phyloP scores from a whole-genome alignment of 2,329 filamentous ascomycete genomes.

The Colletotrichum karsti region DNA sequence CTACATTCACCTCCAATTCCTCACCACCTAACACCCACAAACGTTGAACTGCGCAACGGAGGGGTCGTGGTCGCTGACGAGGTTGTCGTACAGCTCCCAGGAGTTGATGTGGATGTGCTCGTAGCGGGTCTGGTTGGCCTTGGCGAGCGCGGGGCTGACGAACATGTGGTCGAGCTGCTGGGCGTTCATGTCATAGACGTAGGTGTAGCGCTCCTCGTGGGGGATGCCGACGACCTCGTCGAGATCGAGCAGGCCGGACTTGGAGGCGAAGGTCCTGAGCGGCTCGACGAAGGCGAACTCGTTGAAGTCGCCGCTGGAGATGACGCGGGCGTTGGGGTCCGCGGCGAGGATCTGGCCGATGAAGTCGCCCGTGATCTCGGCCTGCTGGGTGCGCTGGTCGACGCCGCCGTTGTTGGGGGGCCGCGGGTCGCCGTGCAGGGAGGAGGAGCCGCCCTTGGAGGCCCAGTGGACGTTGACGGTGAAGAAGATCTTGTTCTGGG shows the following conservation, averaged over 20 bases:
- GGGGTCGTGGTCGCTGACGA: slow-evolving; percentile 75
- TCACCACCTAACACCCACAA: slow-evolving; percentile 48
- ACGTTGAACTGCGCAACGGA: slow-evolving; percentile 70
- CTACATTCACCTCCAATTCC: neutral
- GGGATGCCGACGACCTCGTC: slow-evolving; percentile 65
- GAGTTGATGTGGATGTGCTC: slow-evolving; percentile 79
- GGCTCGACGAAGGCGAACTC: slow-evolving; percentile 73
- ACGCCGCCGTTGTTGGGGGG: slow-evolving; percentile 74
- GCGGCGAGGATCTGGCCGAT: slow-evolving; percentile 63
- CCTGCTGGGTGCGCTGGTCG: slow-evolving; percentile 63
- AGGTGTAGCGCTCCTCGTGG: slow-evolving; percentile 72
- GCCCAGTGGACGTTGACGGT: slow-evolving; percentile 77
- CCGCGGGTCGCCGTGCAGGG: slow-evolving; percentile 70
- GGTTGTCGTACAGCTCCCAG: slow-evolving; percentile 65
- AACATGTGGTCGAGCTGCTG: slow-evolving; percentile 78
- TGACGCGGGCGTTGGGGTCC: slow-evolving; percentile 64
- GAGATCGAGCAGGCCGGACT: slow-evolving; percentile 67
- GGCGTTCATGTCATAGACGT: slow-evolving; percentile 74
- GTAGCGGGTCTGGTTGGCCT: slow-evolving; percentile 49
- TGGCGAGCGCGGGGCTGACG: slow-evolving; percentile 62
- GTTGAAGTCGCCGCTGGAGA: slow-evolving; percentile 76
- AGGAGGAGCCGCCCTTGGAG: slow-evolving; percentile 72
- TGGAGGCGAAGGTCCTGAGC: slow-evolving; percentile 58
- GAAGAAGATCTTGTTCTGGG: slow-evolving; percentile 65
- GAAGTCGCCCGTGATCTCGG: slow-evolving; percentile 66